A percentile compares a stretch with the other conserved stretches of the same genome.
These are phyloP conservation scores for Fusarium fujikuroi DNA, from an alignment of 2,329 filamentous ascomycete genomes.

Conservation along the genomic window DNA sequence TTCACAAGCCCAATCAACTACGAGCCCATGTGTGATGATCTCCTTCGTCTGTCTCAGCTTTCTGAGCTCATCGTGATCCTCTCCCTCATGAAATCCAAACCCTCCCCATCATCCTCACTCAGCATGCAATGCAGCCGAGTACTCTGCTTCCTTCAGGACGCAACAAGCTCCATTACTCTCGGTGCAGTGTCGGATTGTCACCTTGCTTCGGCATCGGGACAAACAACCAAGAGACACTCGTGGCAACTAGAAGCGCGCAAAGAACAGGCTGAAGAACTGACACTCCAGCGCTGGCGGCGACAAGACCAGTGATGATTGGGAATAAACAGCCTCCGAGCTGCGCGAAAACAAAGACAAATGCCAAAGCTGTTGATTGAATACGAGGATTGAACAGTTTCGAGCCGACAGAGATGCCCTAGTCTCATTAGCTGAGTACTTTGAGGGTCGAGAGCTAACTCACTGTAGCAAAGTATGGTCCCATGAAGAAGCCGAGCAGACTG, in stretches of 20 bases:
- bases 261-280: slow-evolving; percentile 63
- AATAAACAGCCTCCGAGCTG: slow-evolving; percentile 67
- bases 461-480: slow-evolving; percentile 67
- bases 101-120: not conserved
- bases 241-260: slow-evolving; percentile 58
- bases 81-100: not conserved
- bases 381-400: slow-evolving; percentile 60
- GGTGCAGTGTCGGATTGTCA: slow-evolving; percentile 47
- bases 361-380: slow-evolving; percentile 51
- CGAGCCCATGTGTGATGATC: not conserved
- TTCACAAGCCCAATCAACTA: not conserved
- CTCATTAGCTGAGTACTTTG: not conserved
- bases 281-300: slow-evolving; percentile 59
- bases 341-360: slow-evolving; percentile 66
- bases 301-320: slow-evolving; percentile 64
- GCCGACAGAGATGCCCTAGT: slow-evolving; percentile 63
- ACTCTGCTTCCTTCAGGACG: not conserved
- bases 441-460: slow-evolving; percentile 46
- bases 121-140: not conserved
- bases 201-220: slow-evolving; percentile 52
- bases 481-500: slow-evolving; percentile 66
- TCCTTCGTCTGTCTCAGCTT: not conserved
- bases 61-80: not conserved
- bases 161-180: slow-evolving; percentile 40
- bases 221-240: slow-evolving; percentile 59